Evolutionary conservation across 2,329 filamentous ascomycete genomes (phyloP), one percentile per base, ranked within the genome.

Genomic region (Verticillium klebahnii): DNA sequence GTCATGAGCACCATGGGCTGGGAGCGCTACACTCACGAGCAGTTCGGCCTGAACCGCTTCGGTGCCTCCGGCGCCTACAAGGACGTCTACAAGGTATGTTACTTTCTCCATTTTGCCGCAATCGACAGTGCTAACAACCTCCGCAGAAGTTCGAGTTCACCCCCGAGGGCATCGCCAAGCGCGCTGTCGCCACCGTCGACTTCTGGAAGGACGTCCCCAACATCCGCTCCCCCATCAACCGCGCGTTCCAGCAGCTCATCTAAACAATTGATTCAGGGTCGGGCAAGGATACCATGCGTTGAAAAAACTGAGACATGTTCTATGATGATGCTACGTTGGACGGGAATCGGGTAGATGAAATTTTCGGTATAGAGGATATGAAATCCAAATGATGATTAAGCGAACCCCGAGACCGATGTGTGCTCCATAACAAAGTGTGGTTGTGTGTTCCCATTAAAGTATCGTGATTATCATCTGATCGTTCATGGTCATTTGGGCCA

Each of bases 11-110:
- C 95, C 69, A 89, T 97, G 80, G 95, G 95, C 70, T 99, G 95
- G 95, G 93, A 98, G 87, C 91, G 94, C 79, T 99, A 98, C 83
- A 91, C 93, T 63, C 94, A 99, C 82, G 95, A 99, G 88, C 95
- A 99, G 84, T 99, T 99, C 74, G 95, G 95, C 77, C 88, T 99
- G 69, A 99, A 99, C 90, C 88, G 95, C 77, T 99, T 99, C 80
- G 95, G 95, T 88, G 94, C 94, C 69, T 96, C 92, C 61, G 95
- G 94, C 73, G 90, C 94, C 69, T 98, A 98, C 85, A 94, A 94
- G 89, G 89, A 98, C 73, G 93, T 99, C 65, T 99, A 99, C 87
- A 90, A 91, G 85, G 91, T 83, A 83, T 79, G 85, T 78, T 63
- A 15, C 56, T 29, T 50, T 25, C 32, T 19, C 29, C 8, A 19